A percentile compares a stretch with the other conserved stretches of the same genome.
Evolutionary conservation across 305 asterid species (phyloP).

Genomic region (Petunia hybrid): DNA sequence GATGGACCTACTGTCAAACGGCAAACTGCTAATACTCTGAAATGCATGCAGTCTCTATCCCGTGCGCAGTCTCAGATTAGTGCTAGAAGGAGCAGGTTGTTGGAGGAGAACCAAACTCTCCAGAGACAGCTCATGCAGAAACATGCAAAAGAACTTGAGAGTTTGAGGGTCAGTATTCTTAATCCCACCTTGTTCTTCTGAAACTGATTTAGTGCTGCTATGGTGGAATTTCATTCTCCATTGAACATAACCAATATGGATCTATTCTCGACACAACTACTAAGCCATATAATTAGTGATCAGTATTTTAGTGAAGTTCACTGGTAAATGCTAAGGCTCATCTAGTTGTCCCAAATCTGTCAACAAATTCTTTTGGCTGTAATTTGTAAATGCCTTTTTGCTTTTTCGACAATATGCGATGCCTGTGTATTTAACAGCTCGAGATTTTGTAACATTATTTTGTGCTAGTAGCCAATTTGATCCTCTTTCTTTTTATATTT

Average conservation of each 20-base stretch:
- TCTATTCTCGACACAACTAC: neutral
- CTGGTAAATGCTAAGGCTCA: neutral
- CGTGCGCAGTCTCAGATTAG: constrained; percentile 94
- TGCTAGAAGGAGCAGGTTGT: constrained; percentile 70
- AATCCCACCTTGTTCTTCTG: no score
- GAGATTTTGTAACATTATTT: neutral
- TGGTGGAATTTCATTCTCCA: neutral
- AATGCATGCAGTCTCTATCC: constrained; percentile 87
- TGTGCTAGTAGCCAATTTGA: neutral
- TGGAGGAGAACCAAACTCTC: constrained; percentile 55
- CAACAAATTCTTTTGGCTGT: neutral
- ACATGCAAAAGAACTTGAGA: constrained; percentile 55
- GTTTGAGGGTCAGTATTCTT: constrained; percentile 48
- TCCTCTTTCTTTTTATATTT: neutral
- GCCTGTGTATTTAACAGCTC: neutral
- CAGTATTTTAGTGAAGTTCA: neutral
- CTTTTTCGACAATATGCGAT: neutral
- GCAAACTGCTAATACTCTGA: constrained; percentile 86
- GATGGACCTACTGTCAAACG: constrained; percentile 89
- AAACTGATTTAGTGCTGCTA: constrained; percentile 9
- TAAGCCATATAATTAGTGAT: neutral
- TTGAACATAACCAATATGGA: neutral
- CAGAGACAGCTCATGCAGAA: constrained; percentile 57
- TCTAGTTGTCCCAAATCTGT: neutral
- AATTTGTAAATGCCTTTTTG: neutral